Conservation (phyloP, 176 grass and related monocot genomes). For the Triticum timopheevii region DNA sequence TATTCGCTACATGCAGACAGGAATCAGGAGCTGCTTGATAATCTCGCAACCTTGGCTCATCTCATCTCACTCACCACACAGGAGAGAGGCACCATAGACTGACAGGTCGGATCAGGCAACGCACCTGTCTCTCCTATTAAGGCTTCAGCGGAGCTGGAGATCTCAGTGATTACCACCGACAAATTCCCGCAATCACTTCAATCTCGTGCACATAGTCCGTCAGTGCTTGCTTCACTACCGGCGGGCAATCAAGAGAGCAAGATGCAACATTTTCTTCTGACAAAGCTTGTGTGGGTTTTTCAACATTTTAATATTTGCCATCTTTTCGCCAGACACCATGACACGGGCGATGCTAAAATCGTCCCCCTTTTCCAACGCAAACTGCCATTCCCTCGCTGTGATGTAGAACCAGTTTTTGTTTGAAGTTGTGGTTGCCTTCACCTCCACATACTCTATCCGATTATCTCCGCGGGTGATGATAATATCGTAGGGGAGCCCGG, state of each 20-base stretch:
- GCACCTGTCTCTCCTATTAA: not conserved
- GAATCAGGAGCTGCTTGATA: not conserved
- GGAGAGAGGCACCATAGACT: not conserved
- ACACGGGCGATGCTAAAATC: slow-evolving; percentile 79
- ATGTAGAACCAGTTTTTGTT: slow-evolving; percentile 85
- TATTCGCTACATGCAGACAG: not conserved
- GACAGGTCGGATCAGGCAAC: not conserved
- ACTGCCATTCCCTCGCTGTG: slow-evolving; percentile 82
- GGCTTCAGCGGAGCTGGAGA: not conserved
- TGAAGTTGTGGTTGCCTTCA: slow-evolving; percentile 71
- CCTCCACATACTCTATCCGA: slow-evolving; percentile 75
- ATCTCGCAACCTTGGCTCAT: not conserved
- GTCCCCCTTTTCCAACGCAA: slow-evolving; percentile 65
- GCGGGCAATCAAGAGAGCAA: slow-evolving; percentile 51
- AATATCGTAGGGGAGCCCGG: slow-evolving; percentile 80
- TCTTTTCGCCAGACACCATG: slow-evolving; percentile 43
- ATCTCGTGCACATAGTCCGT: not conserved
- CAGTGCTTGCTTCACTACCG: not conserved
- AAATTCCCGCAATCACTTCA: not conserved
- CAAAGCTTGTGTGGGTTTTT: slow-evolving; percentile 70
- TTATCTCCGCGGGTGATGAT: slow-evolving; percentile 41
- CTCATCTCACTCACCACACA: slow-evolving; percentile 3
- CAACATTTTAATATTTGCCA: slow-evolving; percentile 52
- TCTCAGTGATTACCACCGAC: not conserved
- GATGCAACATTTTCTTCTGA: slow-evolving; percentile 50